Base-by-base conservation (phyloP, 169 alveolate species). In the Plasmodium vinckei region DNA sequence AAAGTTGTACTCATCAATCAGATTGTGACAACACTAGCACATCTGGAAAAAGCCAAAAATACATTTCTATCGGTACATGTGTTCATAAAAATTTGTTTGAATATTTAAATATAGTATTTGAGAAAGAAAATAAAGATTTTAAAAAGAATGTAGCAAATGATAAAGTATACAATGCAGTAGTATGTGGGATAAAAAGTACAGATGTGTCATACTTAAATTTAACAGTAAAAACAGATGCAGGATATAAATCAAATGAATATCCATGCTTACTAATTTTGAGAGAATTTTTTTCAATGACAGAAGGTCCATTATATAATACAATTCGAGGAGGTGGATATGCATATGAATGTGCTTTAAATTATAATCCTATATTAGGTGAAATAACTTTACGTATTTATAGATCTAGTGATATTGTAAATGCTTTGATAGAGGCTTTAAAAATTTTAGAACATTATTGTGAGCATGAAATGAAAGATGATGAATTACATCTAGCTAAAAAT, bases 321-420 rank as follows among this genome's bases (percentile, higher is more conserved):
- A 93, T 93, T 39, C 92, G 96, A 2, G 95, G 95, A 23, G 96
- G 96, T 19, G 96, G 96, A 6, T 93, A 49, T 70, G 93, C 96
- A 1, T 93, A 93, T 86, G 82, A 89, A 75, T 92, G 92, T 82
- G 84, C 84, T 0, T 69, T 93, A 47, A 73, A 92, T 19, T 92
- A 84, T 68, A 64, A 72, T 44, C 73, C 93, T 1, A 86, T 92
- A 6, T 63, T 46, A 23, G 96, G 96, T 13, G 96, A 92, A 59
- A 12, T 93, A 39, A 93, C 87, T 60, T 77, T 93, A n/a, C 47
- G 84, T 4, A 84, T 93, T 1, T 88, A 56, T 56, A 27, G 87
- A 27, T 69, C 87, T 1, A 72, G 87, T 54, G 87, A 73, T 63
- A 61, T 75, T 7, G 23, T 67, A 27, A 33, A 73, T 73, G 94